A percentile compares a stretch with the other conserved stretches of the same genome.
These are phyloP conservation scores for Pachysandra terminalis DNA, from an alignment of 164 flowering plant genomes.

Conservation along the genomic window DNA sequence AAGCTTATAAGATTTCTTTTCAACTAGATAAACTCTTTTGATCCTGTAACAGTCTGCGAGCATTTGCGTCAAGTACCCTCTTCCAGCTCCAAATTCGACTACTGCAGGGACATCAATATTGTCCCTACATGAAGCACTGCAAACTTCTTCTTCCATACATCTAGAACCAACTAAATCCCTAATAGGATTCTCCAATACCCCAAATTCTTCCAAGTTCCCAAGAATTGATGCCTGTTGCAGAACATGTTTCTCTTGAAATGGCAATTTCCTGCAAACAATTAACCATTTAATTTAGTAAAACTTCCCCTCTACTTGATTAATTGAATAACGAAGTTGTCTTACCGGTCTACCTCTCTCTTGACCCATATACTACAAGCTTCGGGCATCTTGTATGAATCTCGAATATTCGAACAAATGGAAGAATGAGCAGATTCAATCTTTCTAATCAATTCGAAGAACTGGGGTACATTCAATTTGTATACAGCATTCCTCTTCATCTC, in stretches of 20 bases:
- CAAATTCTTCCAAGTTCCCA: slow-evolving; percentile 81
- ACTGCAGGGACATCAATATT: slow-evolving; percentile 45
- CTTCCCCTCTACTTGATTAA: not conserved
- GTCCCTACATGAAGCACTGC: slow-evolving; percentile 14
- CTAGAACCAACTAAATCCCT: not conserved
- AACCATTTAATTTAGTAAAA: not conserved
- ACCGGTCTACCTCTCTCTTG: slow-evolving; percentile 66
- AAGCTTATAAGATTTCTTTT: slow-evolving; percentile 85
- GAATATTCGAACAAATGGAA: slow-evolving; percentile 39
- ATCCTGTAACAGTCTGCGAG: slow-evolving; percentile 87
- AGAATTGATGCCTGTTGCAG: slow-evolving; percentile 88
- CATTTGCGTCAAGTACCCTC: slow-evolving; percentile 94
- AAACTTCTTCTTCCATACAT: slow-evolving; percentile 5
- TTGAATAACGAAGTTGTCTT: slow-evolving; percentile 5
- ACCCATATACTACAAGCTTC: slow-evolving; percentile 77
- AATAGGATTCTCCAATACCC: slow-evolving; percentile 38
- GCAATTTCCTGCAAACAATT: slow-evolving; percentile 53
- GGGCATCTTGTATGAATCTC: slow-evolving; percentile 57
- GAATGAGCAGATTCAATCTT: slow-evolving; percentile 58
- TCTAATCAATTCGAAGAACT: slow-evolving; percentile 38
- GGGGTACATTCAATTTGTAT: slow-evolving; percentile 36
- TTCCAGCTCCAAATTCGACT: slow-evolving; percentile 97
- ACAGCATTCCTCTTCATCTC: slow-evolving; percentile 76
- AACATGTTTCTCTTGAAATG: slow-evolving; percentile 95
- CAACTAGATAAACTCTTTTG: slow-evolving; percentile 66